phyloP scores from a whole-genome alignment of 306 rosid genomes.

The Vicia villosa region DNA sequence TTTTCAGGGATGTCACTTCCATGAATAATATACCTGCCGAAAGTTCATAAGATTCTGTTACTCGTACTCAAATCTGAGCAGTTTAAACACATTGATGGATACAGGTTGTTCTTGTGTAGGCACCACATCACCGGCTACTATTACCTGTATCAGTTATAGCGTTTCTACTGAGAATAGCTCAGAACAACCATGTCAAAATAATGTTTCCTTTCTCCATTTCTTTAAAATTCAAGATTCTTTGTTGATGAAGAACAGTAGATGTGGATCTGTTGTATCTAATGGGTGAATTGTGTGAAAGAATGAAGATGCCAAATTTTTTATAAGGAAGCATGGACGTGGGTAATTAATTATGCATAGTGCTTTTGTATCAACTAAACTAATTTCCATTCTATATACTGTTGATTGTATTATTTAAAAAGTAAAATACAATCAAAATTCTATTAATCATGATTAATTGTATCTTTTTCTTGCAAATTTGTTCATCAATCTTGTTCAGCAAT shows the following conservation, averaged over 20 bases:
- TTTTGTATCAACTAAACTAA: not conserved
- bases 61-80: not conserved
- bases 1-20: constrained; percentile 99
- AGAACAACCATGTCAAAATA: constrained; percentile 22
- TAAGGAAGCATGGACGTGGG: not conserved
- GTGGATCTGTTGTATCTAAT: constrained; percentile 37
- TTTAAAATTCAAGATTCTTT: constrained; percentile 50
- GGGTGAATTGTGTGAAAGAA: constrained; percentile 29
- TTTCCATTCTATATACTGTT: too few species aligned
- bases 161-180: constrained; percentile 27
- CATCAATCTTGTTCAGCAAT: not conserved
- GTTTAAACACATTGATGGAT: too few species aligned
- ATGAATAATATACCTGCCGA: constrained; percentile 83
- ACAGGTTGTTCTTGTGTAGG: too few species aligned
- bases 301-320: constrained; percentile 7
- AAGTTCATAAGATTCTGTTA: constrained; percentile 37
- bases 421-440: not conserved
- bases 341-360: constrained; percentile 1
- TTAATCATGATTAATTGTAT: not conserved
- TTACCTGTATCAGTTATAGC: not conserved
- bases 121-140: too few species aligned
- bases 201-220: constrained; percentile 59
- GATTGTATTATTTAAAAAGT: constrained; percentile 13
- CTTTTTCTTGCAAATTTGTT: not conserved
- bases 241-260: constrained; percentile 25